A percentile compares a stretch with the other conserved stretches of the same genome.
Evolutionary conservation across 208 protist species (phyloP).

Genomic region (Trypanosoma lewisi): DNA sequence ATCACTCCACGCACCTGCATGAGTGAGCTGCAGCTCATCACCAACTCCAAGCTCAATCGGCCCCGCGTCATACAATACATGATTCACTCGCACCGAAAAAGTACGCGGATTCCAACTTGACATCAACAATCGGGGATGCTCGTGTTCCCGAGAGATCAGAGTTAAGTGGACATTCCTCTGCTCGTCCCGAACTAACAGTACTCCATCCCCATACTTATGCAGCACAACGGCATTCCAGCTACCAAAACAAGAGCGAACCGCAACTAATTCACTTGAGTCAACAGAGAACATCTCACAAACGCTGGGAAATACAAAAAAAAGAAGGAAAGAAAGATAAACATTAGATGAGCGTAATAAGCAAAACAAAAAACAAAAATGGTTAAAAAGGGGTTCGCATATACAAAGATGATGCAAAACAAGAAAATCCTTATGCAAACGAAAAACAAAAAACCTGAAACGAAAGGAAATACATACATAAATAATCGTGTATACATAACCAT

Average conservation of each 20-base stretch:
- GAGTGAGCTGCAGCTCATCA: constrained; percentile 24
- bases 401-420: background rate
- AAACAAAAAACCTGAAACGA: constrained; percentile 7
- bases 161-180: constrained; percentile 7
- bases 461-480: constrained; percentile 3
- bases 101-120: constrained; percentile 13
- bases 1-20: constrained; percentile 13
- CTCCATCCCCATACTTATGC: constrained; percentile 22
- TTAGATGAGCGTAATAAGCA: background rate
- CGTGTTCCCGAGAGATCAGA: background rate
- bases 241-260: constrained; percentile 18
- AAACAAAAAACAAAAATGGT: too few relatives aligned
- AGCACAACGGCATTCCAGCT: constrained; percentile 10
- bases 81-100: constrained; percentile 24
- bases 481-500: background rate
- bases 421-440: background rate
- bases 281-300: background rate
- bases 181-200: constrained; percentile 29
- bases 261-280: background rate
- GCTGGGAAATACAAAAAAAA: background rate
- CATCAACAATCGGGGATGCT: constrained; percentile 9
- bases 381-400: too few relatives aligned
- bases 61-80: constrained; percentile 22
- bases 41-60: constrained; percentile 22
- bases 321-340: background rate